phyloP scores from a whole-genome alignment of 805 yeast species.

The Saccharomyces jurei region DNA sequence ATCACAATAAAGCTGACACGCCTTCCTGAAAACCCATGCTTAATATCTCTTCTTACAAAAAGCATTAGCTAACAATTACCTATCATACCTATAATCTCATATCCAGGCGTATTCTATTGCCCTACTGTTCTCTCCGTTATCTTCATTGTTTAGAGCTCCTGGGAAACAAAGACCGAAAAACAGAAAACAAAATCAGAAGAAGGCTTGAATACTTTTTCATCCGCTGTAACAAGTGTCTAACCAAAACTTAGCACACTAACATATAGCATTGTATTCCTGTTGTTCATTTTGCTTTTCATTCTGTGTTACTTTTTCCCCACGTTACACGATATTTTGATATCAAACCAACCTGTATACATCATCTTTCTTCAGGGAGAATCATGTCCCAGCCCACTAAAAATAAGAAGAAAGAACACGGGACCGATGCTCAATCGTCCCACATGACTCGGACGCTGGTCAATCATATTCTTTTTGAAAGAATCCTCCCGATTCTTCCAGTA shows the following conservation, averaged over 20 bases:
- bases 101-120: not conserved
- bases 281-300: not conserved
- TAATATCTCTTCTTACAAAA: not conserved
- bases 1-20: not conserved
- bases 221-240: not conserved
- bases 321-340: not conserved
- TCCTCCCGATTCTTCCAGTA: slow-evolving; percentile 21
- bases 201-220: not conserved
- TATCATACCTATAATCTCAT: not conserved
- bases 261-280: not conserved
- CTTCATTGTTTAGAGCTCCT: not conserved
- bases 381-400: not conserved
- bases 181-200: not conserved
- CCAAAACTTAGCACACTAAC: not conserved
- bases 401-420: not conserved
- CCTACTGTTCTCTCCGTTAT: not conserved
- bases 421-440: not conserved
- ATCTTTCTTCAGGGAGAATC: not conserved
- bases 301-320: not conserved
- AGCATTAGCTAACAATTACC: not conserved
- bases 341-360: not conserved
- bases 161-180: not conserved
- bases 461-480: slow-evolving; percentile 18
- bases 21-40: not conserved
- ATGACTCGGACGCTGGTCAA: slow-evolving; percentile 14